phyloP scores from a whole-genome alignment of 2,329 filamentous ascomycete genomes.

The Scedosporium dehoogii region DNA sequence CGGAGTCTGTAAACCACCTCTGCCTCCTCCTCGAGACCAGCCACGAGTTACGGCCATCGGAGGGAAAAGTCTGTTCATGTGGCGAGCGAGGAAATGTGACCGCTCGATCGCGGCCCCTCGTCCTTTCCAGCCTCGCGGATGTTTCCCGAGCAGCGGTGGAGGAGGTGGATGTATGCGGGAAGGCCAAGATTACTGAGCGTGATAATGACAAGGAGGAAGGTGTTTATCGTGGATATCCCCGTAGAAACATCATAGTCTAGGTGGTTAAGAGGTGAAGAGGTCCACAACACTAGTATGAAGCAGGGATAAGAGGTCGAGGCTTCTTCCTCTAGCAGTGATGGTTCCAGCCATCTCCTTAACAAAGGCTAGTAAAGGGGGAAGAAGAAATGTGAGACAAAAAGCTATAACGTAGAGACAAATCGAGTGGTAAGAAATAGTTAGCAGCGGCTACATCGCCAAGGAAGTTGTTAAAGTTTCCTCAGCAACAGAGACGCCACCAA shows the following conservation, averaged over 20 bases:
- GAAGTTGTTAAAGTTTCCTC: neutral
- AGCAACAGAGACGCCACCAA: neutral
- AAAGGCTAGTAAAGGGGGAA: neutral
- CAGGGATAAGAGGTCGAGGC: neutral
- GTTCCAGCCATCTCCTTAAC: neutral
- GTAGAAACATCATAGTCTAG: no score
- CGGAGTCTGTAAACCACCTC: neutral
- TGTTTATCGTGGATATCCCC: neutral
- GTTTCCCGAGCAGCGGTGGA: neutral
- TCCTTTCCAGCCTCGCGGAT: neutral
- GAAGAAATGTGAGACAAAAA: neutral
- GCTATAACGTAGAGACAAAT: neutral
- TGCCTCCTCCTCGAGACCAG: neutral
- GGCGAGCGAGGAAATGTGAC: neutral
- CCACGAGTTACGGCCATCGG: neutral
- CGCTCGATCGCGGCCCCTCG: neutral
- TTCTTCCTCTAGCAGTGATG: no score
- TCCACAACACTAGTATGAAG: neutral
- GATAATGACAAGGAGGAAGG: neutral
- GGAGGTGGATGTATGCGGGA: neutral
- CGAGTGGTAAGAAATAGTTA: neutral
- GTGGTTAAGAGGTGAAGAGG: neutral
- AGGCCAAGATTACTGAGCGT: neutral
- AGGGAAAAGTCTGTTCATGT: neutral
- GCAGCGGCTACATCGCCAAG: neutral